These are phyloP conservation scores for Wickerhamiella allomyrinae DNA, from an alignment of 805 yeast species.

Conservation along the genomic window DNA sequence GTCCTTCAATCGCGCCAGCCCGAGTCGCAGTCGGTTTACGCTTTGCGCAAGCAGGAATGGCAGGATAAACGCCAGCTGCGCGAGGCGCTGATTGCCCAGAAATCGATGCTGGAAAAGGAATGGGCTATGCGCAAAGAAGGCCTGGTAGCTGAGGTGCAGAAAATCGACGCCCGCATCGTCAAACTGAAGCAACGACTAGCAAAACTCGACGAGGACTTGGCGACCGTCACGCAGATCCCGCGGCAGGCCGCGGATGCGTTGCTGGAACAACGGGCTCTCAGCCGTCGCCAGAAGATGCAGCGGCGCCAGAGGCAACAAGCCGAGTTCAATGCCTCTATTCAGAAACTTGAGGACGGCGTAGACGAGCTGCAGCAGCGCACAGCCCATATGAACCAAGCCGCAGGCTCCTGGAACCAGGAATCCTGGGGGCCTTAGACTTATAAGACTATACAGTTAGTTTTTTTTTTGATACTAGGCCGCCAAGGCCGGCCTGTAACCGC, in stretches of 20 bases:
- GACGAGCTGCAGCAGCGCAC: constrained; percentile 7
- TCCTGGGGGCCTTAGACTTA: background rate
- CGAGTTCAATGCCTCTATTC: constrained; percentile 9
- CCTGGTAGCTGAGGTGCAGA: background rate
- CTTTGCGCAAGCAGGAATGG: constrained; percentile 2
- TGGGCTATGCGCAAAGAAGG: background rate
- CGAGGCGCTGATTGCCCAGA: background rate
- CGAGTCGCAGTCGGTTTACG: constrained; percentile 3
- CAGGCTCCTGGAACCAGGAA: background rate
- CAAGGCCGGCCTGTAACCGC: too few relatives aligned
- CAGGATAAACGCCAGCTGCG: background rate
- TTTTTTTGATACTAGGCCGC: too few relatives aligned
- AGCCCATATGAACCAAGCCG: constrained; percentile 1
- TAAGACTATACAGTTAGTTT: too few relatives aligned
- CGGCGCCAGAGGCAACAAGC: constrained; percentile 5
- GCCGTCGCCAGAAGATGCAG: background rate
- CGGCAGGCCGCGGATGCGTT: background rate
- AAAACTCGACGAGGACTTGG: constrained; percentile 1
- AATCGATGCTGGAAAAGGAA: background rate
- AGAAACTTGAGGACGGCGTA: constrained; percentile 6
- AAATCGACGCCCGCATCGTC: background rate
- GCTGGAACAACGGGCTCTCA: constrained; percentile 1
- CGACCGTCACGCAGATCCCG: background rate
- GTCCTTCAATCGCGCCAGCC: constrained; percentile 8
- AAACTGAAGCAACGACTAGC: background rate